These are phyloP conservation scores for Pseudofabraea citricarpa DNA, from an alignment of 2,329 filamentous ascomycete species.

Conservation along the genomic window DNA sequence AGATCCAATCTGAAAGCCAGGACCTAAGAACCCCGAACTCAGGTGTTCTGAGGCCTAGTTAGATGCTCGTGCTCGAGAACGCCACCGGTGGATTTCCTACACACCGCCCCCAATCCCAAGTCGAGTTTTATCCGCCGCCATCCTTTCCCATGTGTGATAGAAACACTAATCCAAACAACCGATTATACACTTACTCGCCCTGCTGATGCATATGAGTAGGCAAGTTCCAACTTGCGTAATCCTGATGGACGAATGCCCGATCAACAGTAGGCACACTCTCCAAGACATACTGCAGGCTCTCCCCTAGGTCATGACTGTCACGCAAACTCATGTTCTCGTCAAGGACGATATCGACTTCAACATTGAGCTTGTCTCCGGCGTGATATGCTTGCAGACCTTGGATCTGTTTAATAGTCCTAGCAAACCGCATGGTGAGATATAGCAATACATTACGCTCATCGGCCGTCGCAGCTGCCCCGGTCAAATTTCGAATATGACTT, in stretches of 20 bases:
- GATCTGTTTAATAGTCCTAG: slow-evolving; percentile 47
- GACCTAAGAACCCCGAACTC: too few species aligned
- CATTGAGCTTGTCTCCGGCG: slow-evolving; percentile 57
- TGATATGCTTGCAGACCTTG: slow-evolving; percentile 54
- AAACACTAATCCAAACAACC: too few species aligned
- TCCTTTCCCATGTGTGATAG: too few species aligned
- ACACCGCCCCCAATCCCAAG: too few species aligned
- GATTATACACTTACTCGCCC: slow-evolving; percentile 14
- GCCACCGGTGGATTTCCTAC: too few species aligned
- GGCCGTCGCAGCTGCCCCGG: slow-evolving; percentile 50
- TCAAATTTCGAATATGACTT: slow-evolving; percentile 53
- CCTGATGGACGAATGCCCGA: slow-evolving; percentile 35
- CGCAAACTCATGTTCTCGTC: slow-evolving; percentile 46
- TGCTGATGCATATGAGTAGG: slow-evolving; percentile 32
- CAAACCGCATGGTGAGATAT: slow-evolving; percentile 54
- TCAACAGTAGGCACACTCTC: slow-evolving; percentile 41
- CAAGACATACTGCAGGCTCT: slow-evolving; percentile 58
- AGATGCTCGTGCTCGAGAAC: too few species aligned
- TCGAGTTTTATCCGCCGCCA: too few species aligned
- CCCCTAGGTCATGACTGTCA: slow-evolving; percentile 53
- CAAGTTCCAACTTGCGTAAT: slow-evolving; percentile 31
- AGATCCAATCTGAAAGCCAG: too few species aligned
- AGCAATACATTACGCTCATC: slow-evolving; percentile 50
- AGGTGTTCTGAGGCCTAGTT: too few species aligned
- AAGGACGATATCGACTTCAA: slow-evolving; percentile 56